phyloP scores from a whole-genome alignment of 345 rosid genomes.

The Noccaea caerulescens region DNA sequence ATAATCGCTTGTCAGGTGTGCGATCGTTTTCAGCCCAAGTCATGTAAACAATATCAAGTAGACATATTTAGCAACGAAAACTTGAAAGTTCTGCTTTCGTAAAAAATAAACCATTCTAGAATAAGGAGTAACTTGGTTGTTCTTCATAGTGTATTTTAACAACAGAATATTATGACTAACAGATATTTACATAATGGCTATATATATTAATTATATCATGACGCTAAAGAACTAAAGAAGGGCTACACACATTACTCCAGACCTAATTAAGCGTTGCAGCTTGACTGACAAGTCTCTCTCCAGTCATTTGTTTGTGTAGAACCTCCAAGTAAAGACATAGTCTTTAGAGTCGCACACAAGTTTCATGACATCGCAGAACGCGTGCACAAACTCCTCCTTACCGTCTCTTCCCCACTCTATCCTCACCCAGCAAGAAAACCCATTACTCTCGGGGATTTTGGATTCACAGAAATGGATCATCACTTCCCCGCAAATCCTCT shows the following conservation, averaged over 20 bases:
- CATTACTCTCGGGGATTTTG: slow-evolving; percentile 47
- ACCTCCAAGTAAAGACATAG: slow-evolving; percentile 76
- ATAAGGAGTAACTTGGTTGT: not conserved
- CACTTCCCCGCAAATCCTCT: slow-evolving; percentile 87
- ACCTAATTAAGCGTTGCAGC: slow-evolving; percentile 41
- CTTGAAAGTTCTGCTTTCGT: not conserved
- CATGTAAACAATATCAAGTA: not conserved
- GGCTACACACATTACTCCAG: slow-evolving; percentile 3
- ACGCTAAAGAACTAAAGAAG: slow-evolving; percentile 6
- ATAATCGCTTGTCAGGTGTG: no score
- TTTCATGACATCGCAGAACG: slow-evolving; percentile 75
- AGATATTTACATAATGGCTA: slow-evolving; percentile 36
- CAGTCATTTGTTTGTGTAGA: slow-evolving; percentile 48
- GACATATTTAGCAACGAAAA: not conserved
- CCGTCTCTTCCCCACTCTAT: slow-evolving; percentile 79
- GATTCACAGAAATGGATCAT: slow-evolving; percentile 54
- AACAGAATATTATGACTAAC: slow-evolving; percentile 21
- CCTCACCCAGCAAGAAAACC: slow-evolving; percentile 89
- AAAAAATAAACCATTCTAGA: not conserved
- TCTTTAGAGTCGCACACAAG: slow-evolving; percentile 69
- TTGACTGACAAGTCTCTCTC: slow-evolving; percentile 47
- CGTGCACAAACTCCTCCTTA: slow-evolving; percentile 51
- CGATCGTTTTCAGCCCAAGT: slow-evolving; percentile 13
- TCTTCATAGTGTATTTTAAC: slow-evolving; percentile 12
- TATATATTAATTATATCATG: slow-evolving; percentile 8